Percentiles rank a stretch among this genome's conserved stretches.
These are phyloP conservation scores for Vanderwaltozyma yarrowii DNA, from an alignment of 805 yeast genomes.

Conservation along the genomic window DNA sequence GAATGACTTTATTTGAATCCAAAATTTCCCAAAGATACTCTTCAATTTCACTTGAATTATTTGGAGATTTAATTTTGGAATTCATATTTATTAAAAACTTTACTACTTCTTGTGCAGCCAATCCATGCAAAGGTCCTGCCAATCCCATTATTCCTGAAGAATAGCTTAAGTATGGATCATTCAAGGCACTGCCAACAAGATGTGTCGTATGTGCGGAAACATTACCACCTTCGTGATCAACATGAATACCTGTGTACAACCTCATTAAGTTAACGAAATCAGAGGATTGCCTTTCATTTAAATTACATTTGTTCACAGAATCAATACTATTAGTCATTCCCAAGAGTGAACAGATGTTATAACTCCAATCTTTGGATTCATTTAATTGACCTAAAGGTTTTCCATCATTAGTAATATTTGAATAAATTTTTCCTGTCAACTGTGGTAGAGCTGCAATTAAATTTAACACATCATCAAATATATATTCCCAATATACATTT, in stretches of 20 bases:
- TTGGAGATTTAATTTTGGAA: conserved; percentile 31
- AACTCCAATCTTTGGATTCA: conserved; percentile 55
- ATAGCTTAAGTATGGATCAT: conserved; percentile 65
- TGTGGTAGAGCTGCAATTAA: conserved; percentile 66
- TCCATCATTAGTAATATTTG: conserved; percentile 48
- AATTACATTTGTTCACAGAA: conserved; percentile 25
- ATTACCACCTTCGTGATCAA: conserved; percentile 87
- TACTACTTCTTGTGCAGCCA: conserved; percentile 79
- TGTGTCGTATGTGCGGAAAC: conserved; percentile 83
- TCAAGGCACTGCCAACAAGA: conserved; percentile 71
- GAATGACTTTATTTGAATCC: conserved; percentile 67
- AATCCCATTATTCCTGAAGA: conserved; percentile 75
- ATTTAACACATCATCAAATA: conserved; percentile 60
- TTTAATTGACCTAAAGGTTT: conserved; percentile 43
- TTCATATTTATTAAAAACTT: conserved; percentile 60
- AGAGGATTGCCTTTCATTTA: conserved; percentile 31
- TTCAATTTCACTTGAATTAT: conserved; percentile 39
- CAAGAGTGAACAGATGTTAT: conserved; percentile 54
- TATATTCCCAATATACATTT: conserved; percentile 64
- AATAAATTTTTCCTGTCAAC: conserved; percentile 65
- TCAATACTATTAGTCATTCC: conserved; percentile 40
- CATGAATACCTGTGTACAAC: conserved; percentile 68
- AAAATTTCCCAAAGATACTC: conserved; percentile 62
- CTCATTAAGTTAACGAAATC: conserved; percentile 70
- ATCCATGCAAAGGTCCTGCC: conserved; percentile 81